phyloP scores from a whole-genome alignment of 202 grass and related monocot species.

The Bolboschoenoplectus hybrid region DNA sequence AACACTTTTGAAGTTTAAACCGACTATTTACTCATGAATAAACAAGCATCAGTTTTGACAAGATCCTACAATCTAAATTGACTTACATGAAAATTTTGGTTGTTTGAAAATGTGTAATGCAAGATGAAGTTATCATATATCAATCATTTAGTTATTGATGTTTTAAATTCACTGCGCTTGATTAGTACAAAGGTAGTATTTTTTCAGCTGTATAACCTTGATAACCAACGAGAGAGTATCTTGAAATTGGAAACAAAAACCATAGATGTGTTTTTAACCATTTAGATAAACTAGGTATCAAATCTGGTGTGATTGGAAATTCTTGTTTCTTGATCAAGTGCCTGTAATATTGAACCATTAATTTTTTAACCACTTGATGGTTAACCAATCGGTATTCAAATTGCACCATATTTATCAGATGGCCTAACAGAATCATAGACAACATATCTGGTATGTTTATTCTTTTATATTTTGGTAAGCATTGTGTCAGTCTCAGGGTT shows the following conservation, averaged over 20 bases:
- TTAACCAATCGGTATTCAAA: background rate
- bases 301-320: background rate
- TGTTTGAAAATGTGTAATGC: background rate
- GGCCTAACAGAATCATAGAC: background rate
- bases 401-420: background rate
- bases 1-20: no score
- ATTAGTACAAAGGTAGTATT: background rate
- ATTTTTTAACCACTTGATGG: background rate
- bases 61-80: constrained; percentile 13
- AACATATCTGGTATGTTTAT: background rate
- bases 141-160: background rate
- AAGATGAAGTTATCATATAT: background rate
- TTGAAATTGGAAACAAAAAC: no score
- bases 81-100: background rate
- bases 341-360: background rate
- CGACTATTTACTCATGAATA: background rate
- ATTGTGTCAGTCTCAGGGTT: background rate
- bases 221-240: background rate
- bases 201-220: background rate
- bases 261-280: background rate
- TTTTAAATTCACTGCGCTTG: background rate
- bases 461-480: background rate
- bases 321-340: background rate
- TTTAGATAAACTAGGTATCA: background rate
- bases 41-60: background rate